Conservation (phyloP, 108 stramenopile species). For the Skeletonema grethae region DNA sequence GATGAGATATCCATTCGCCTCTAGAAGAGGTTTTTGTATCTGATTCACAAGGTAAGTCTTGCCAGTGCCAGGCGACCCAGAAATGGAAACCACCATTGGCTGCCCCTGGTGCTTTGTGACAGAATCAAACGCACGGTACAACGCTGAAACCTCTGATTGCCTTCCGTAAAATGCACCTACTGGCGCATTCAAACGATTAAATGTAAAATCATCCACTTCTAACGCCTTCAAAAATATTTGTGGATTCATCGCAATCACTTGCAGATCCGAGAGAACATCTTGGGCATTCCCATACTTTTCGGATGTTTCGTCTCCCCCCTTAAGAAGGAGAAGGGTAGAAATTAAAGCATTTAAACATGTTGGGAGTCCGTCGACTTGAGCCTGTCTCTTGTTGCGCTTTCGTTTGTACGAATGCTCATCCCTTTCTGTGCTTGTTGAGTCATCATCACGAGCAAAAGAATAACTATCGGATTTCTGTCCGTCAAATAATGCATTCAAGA, state of each 20-base stretch:
- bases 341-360: slow-evolving; percentile 8
- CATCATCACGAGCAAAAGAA: neutral
- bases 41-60: slow-evolving; percentile 11
- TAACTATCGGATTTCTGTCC: neutral
- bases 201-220: neutral
- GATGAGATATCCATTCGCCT: slow-evolving; percentile 7
- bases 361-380: slow-evolving; percentile 3
- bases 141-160: slow-evolving; percentile 4
- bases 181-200: neutral
- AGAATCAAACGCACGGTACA: slow-evolving; percentile 8
- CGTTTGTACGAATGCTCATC: neutral
- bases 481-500: slow-evolving; percentile 12
- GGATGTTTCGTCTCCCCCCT: neutral
- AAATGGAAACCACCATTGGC: slow-evolving; percentile 10
- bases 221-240: neutral
- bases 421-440: neutral
- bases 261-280: slow-evolving; percentile 15
- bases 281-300: neutral
- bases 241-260: slow-evolving; percentile 4
- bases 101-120: slow-evolving; percentile 2
- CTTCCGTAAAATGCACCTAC: slow-evolving; percentile 17
- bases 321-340: slow-evolving; percentile 3
- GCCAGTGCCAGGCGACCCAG: slow-evolving; percentile 8
- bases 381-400: neutral
- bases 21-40: slow-evolving; percentile 3